Base-by-base conservation (phyloP, 1,139 yeast species). In the Yamadazyma dushanensis region DNA sequence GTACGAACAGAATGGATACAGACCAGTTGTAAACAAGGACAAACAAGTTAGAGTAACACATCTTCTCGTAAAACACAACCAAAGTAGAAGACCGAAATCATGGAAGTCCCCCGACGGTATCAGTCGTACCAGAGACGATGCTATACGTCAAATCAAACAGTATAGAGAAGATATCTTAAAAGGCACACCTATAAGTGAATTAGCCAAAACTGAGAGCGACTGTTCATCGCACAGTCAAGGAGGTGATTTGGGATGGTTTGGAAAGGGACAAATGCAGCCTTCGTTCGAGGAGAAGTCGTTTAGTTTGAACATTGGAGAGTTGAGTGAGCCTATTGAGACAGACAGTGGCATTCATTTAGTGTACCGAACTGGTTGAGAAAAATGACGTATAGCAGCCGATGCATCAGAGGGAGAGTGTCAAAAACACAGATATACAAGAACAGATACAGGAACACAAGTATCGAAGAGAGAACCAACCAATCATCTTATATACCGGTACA, bases 211-310 rank as follows among this genome's bases (percentile, higher is more conserved):
- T 3, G 95, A 88, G 54, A 83, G 95, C 45, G 98, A 92, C 57
- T 89, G 97, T 59, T 76, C 86, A 16, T 84, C 95, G 8, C 95
- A 86, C 49, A 70, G 83, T 31, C 80, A 87, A 52, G 89, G 89
- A 18, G 98, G 98, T 29, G 98, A 92, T 57, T 70, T 92, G 51
- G 98, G 98, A 0, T 80, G 66, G 56, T 92, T 92, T 56, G 88
- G 86, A 16, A 78, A 74, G 41, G 96, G 96, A 25, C 90, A 83
- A 53, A 92, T 92, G 98, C 97, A 92, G 58, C 96, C 96, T 31
- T 68, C 83, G 40, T 92, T 92, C 54, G 98, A 92, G 57, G 81
- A 81, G 42, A 95, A 95, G 2, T 83, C 96, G 0, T 90, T 84
- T 57, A 80, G 65, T 7, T 68, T 92, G 48, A 78, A 86, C 49